These are phyloP conservation scores for Podaxis mareebaensis DNA, from an alignment of 768 basidiomycete genomes.

Conservation along the genomic window DNA sequence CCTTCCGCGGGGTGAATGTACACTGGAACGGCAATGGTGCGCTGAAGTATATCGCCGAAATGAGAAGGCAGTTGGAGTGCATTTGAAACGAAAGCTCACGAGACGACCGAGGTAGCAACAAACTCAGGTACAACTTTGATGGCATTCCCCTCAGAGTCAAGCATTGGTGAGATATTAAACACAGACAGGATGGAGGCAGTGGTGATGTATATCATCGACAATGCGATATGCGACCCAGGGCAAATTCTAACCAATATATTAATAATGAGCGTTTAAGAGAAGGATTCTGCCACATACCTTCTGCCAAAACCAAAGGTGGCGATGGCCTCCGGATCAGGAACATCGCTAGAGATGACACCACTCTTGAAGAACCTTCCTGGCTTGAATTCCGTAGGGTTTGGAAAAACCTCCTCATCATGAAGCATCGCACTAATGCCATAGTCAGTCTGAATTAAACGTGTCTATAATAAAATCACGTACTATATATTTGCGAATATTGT, in stretches of 20 bases:
- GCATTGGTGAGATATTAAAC: constrained; percentile 19
- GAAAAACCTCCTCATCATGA: constrained; percentile 15
- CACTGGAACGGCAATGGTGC: constrained; percentile 3
- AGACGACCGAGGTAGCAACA: background rate
- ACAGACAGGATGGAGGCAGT: constrained; percentile 16
- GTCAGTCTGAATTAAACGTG: background rate
- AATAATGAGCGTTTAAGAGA: background rate
- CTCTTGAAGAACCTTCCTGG: constrained; percentile 17
- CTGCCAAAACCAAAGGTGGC: constrained; percentile 34
- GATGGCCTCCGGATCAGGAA: constrained; percentile 25
- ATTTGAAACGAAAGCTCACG: background rate
- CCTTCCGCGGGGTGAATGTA: constrained; percentile 1
- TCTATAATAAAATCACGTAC: background rate
- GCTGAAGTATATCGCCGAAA: background rate
- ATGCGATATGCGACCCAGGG: constrained; percentile 13
- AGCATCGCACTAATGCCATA: constrained; percentile 13
- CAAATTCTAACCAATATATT: constrained; percentile 2
- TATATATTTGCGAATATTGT: constrained; percentile 9
- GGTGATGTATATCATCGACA: constrained; percentile 1
- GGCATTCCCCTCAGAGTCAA: constrained; percentile 11
- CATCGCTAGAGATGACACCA: constrained; percentile 21
- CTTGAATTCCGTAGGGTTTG: constrained; percentile 14
- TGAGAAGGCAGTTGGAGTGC: background rate
- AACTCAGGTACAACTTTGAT: constrained; percentile 7
- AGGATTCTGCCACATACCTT: constrained; percentile 17